Percentiles rank a stretch among this genome's conserved stretches.
These are phyloP conservation scores for Schizopora paradoxa DNA, from an alignment of 1,284 basidiomycete genomes.

Conservation along the genomic window DNA sequence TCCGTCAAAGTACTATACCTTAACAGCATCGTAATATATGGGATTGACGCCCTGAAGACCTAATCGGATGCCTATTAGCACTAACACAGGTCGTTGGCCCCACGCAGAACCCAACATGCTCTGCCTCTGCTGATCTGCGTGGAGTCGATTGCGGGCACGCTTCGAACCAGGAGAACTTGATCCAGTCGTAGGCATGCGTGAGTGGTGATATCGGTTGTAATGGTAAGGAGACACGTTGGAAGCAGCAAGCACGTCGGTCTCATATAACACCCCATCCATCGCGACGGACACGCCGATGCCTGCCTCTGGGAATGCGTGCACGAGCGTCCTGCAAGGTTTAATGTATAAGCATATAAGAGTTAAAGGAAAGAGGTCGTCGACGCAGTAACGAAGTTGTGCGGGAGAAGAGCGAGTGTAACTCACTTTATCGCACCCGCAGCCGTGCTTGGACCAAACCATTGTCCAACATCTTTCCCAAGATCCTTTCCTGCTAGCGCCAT, in stretches of 20 bases:
- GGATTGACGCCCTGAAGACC: conserved; percentile 94
- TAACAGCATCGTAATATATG: conserved; percentile 90
- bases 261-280: conserved; percentile 79
- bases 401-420: conserved; percentile 22
- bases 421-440: conserved; percentile 94
- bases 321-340: conserved; percentile 52
- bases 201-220: conserved; percentile 18
- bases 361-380: neutral
- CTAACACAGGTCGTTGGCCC: conserved; percentile 82
- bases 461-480: conserved; percentile 91
- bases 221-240: conserved; percentile 43
- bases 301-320: conserved; percentile 75
- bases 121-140: conserved; percentile 11
- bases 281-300: conserved; percentile 82
- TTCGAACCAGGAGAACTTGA: conserved; percentile 11
- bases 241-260: conserved; percentile 80
- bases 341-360: conserved; percentile 8
- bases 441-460: conserved; percentile 98
- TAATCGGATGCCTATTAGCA: conserved; percentile 83
- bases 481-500: conserved; percentile 95
- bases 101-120: conserved; percentile 38
- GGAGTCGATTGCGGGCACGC: conserved; percentile 11
- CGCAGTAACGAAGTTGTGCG: neutral
- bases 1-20: conserved; percentile 45
- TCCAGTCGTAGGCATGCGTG: conserved; percentile 12